phyloP scores from a whole-genome alignment of 1,284 basidiomycete species.

The Rhizopogon parksii region DNA sequence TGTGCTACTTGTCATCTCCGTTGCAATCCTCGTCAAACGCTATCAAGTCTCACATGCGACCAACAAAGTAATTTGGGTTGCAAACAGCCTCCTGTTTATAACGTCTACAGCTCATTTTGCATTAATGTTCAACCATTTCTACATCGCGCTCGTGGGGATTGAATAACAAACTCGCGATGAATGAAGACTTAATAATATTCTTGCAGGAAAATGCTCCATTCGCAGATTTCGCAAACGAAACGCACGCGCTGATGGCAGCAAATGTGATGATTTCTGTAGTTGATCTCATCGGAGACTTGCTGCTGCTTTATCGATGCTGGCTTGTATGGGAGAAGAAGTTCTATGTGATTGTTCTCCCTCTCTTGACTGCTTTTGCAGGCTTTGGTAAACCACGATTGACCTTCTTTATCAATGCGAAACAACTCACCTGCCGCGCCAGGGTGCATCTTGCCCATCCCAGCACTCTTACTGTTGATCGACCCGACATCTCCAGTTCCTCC shows the following conservation, averaged over 20 bases:
- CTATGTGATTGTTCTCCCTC: background rate
- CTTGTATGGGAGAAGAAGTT: background rate
- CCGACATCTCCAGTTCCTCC: background rate
- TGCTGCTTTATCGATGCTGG: background rate
- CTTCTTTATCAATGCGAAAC: background rate
- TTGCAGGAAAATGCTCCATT: background rate
- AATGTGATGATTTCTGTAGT: slow-evolving; percentile 1
- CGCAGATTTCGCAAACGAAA: background rate
- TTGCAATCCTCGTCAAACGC: background rate
- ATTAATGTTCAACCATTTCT: slow-evolving; percentile 1
- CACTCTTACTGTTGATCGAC: background rate
- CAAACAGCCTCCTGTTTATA: background rate
- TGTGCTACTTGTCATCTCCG: background rate
- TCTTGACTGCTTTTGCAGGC: background rate
- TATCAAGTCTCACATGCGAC: background rate
- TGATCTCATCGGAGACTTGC: background rate
- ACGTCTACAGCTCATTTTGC: background rate
- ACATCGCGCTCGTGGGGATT: background rate
- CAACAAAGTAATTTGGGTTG: background rate
- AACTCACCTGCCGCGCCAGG: background rate
- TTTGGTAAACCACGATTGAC: background rate
- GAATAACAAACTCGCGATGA: background rate
- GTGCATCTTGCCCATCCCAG: background rate
- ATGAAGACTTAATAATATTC: background rate
- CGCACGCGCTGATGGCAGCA: background rate